Evolutionary conservation across 257 asterid species (phyloP), one percentile per base, ranked within the genome.

Genomic region (Solanum sejunctum): DNA sequence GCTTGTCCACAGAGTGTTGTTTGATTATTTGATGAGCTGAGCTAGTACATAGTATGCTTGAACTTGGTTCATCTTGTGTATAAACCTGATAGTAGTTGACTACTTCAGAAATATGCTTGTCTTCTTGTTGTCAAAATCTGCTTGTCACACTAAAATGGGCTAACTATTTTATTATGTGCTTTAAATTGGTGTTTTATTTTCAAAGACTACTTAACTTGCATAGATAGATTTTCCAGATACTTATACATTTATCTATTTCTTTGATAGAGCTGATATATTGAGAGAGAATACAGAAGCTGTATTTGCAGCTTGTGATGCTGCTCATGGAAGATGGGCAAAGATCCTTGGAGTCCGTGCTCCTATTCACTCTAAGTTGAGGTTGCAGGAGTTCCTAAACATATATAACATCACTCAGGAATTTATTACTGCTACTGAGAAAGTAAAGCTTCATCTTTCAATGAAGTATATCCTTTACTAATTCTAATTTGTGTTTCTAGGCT

Each of bases 251-350:
- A 26, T 81, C 64, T 82, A 63, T 69, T 21, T 86, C 78, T 86
- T 84, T 83, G 80, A 84, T 98, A 96, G 99, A 86, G 93, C 98
- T 87, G 99, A 97, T 88, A 93, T 97, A 84, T 88, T 97, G 85
- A 91, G 98, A 90, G 99, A 97, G 90, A 97, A 97, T 61, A 93
- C 98, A 49, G 99, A 97, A 89, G 98, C 98, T 89, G 93, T 97
- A 43, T 94, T 97, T 89, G 98, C 98, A 87, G 98, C 98, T 63
- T 97, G 99, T 88, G 98, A 95, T 91, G 96, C 98, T 88, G 98
- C 99, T 90, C 99, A 97, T 91, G 98, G 98, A 84, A 93, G 98
- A 89, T 97, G 99, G 99, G 99, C 98, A 52, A 97, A 97, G 90
- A 93, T 97, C 83, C 97, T 97, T 87, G 98, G 98, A 67, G 97